Evolutionary conservation across 2,329 filamentous ascomycete species (phyloP).

Genomic region (Xylariomycetidae sp.): DNA sequence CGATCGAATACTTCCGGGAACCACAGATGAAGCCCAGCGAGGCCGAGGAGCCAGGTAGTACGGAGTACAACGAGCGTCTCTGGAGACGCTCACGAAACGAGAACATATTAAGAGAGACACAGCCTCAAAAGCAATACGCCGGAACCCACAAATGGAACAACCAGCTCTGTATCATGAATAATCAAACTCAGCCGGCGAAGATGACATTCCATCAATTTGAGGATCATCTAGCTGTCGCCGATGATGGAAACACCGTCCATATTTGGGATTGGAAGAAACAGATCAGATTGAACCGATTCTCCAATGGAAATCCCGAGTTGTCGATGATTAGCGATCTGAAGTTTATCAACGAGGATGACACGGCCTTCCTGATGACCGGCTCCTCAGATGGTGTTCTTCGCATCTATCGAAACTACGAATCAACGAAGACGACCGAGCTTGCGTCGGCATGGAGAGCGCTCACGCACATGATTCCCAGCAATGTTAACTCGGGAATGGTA

Average conservation of each 20-base stretch:
- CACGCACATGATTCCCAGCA: slow-evolving; percentile 89
- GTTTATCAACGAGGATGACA: slow-evolving; percentile 98
- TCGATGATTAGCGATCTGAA: slow-evolving; percentile 92
- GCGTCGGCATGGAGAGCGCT: slow-evolving; percentile 89
- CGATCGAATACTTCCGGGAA: slow-evolving; percentile 94
- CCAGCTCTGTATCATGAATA: slow-evolving; percentile 78
- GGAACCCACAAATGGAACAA: slow-evolving; percentile 80
- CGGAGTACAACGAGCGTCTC: slow-evolving; percentile 90
- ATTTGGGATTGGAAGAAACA: slow-evolving; percentile 92
- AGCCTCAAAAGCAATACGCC: slow-evolving; percentile 86
- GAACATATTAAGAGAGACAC: slow-evolving; percentile 83
- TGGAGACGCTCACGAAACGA: slow-evolving; percentile 94
- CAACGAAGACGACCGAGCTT: slow-evolving; percentile 69
- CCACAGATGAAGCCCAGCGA: slow-evolving; percentile 97
- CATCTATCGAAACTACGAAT: slow-evolving; percentile 89
- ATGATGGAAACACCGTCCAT: slow-evolving; percentile 84
- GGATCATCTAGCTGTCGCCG: slow-evolving; percentile 87
- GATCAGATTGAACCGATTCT: slow-evolving; percentile 74
- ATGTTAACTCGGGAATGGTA: slow-evolving; percentile 90
- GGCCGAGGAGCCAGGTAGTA: slow-evolving; percentile 91
- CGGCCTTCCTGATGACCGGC: slow-evolving; percentile 89
- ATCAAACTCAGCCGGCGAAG: slow-evolving; percentile 81
- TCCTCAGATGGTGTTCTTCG: slow-evolving; percentile 93
- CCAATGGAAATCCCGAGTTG: slow-evolving; percentile 86
- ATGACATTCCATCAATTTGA: slow-evolving; percentile 98